phyloP scores from a whole-genome alignment of 805 yeast species.

The Candida incommunis region DNA sequence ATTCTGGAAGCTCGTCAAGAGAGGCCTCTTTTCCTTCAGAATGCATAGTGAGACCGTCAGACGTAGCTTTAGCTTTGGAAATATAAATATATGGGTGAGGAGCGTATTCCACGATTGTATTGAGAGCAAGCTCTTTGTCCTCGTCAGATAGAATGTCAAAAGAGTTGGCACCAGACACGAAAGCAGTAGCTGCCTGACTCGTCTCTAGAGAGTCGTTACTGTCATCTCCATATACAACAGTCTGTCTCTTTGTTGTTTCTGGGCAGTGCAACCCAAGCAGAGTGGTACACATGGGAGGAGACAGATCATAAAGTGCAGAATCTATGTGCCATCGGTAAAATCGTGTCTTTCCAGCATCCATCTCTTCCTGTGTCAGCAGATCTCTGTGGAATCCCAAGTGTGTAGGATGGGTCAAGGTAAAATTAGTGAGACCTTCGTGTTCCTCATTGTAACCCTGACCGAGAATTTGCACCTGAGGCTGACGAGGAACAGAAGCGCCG shows the following conservation, averaged over 20 bases:
- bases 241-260: conserved; percentile 37
- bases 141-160: conserved; percentile 51
- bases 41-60: conserved; percentile 78
- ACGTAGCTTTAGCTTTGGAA: conserved; percentile 65
- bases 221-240: conserved; percentile 53
- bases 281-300: conserved; percentile 81
- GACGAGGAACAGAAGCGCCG: conserved; percentile 63
- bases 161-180: conserved; percentile 73
- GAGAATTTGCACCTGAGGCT: conserved; percentile 82
- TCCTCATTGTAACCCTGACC: conserved; percentile 59
- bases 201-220: conserved; percentile 51
- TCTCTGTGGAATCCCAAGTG: conserved; percentile 69
- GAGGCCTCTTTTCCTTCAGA: conserved; percentile 61
- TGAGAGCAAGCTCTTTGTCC: conserved; percentile 60
- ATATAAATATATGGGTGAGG: conserved; percentile 88
- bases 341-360: conserved; percentile 50
- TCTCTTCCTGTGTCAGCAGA: conserved; percentile 48
- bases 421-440: conserved; percentile 42
- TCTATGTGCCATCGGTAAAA: conserved; percentile 93
- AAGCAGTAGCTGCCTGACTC: conserved; percentile 81
- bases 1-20: conserved; percentile 57
- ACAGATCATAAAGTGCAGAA: conserved; percentile 71
- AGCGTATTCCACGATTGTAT: conserved; percentile 74
- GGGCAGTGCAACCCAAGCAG: conserved; percentile 75
- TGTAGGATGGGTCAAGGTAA: conserved; percentile 66